Percentiles rank a stretch among this genome's conserved stretches.
Evolutionary conservation across 2,329 filamentous ascomycete species (phyloP).

Genomic region (Torrubiellomyces zombiae): DNA sequence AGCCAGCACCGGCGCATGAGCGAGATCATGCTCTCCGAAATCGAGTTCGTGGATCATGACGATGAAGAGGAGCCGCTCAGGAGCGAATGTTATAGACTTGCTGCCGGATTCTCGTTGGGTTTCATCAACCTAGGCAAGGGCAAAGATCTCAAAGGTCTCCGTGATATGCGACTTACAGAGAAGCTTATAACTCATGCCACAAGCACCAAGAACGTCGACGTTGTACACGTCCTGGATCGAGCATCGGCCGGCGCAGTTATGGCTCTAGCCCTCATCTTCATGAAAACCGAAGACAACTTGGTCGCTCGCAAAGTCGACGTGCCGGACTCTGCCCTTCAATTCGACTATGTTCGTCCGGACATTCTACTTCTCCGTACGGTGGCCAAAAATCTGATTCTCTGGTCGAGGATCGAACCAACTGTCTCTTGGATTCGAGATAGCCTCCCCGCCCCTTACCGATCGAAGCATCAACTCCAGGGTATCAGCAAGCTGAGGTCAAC

Average conservation of each 20-base stretch:
- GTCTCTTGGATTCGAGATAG: conserved; percentile 60
- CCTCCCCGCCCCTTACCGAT: conserved; percentile 53
- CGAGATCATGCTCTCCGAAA: conserved; percentile 95
- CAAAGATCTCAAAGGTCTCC: conserved; percentile 68
- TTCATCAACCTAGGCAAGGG: conserved; percentile 92
- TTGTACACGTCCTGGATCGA: conserved; percentile 84
- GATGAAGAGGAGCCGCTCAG: conserved; percentile 75
- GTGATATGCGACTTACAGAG: conserved; percentile 87
- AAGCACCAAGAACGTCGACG: conserved; percentile 74
- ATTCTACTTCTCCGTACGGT: conserved; percentile 80
- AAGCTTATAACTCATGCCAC: conserved; percentile 74
- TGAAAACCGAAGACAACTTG: conserved; percentile 84
- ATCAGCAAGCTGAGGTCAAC: conserved; percentile 53
- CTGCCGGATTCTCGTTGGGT: conserved; percentile 82
- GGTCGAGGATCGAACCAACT: conserved; percentile 63
- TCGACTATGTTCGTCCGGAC: conserved; percentile 89
- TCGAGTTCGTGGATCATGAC: conserved; percentile 65
- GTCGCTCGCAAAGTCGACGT: conserved; percentile 87
- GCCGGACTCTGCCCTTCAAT: conserved; percentile 76
- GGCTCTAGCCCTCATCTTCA: conserved; percentile 80
- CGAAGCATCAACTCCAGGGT: conserved; percentile 40
- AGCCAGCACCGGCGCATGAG: conserved; percentile 97
- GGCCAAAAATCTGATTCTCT: conserved; percentile 82
- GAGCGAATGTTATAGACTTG: conserved; percentile 90
- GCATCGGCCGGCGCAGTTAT: conserved; percentile 87